Evolutionary conservation across 2,329 filamentous ascomycete species (phyloP).

Genomic region (Biscogniauxia marginata): DNA sequence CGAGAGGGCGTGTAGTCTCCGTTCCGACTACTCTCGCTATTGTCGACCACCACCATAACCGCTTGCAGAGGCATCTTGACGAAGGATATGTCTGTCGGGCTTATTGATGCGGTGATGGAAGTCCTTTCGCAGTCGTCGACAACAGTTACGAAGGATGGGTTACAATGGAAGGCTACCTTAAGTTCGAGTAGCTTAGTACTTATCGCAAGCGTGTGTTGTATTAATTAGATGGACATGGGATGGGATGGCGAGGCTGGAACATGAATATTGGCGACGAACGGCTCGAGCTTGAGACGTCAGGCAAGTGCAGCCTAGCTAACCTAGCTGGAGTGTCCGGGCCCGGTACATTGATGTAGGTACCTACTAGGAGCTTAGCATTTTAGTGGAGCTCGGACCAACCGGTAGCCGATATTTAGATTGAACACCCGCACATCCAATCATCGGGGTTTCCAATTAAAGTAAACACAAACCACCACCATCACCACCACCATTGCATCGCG

Average conservation of each 20-base stretch:
- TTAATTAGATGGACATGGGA: conserved; percentile 2
- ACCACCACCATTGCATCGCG: too few relatives aligned
- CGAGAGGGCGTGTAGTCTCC: conserved; percentile 89
- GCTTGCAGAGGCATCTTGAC: conserved; percentile 95
- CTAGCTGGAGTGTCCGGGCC: too few relatives aligned
- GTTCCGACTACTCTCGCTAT: conserved; percentile 97
- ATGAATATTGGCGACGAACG: conserved; percentile 6
- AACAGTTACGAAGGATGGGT: not conserved
- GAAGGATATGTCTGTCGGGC: conserved; percentile 27
- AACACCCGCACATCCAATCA: conserved; percentile 5
- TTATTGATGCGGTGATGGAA: conserved; percentile 1
- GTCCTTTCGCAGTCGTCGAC: not conserved
- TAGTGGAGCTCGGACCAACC: conserved; percentile 8
- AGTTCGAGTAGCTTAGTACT: conserved; percentile 2
- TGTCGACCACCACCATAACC: conserved; percentile 99
- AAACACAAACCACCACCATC: conserved; percentile 16
- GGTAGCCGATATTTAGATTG: conserved; percentile 3
- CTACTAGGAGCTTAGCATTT: not conserved
- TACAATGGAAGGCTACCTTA: too few relatives aligned
- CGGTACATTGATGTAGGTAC: not conserved
- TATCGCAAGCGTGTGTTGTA: not conserved
- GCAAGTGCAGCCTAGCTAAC: conserved; percentile 26
- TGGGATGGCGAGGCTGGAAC: conserved; percentile 12
- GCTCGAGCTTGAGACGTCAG: conserved; percentile 26
- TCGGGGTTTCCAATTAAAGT: conserved; percentile 7